Percentiles rank a stretch among this genome's conserved stretches.
Evolutionary conservation across 108 stramenopile genomes (phyloP).

Genomic region (Skeletonema costatum): DNA sequence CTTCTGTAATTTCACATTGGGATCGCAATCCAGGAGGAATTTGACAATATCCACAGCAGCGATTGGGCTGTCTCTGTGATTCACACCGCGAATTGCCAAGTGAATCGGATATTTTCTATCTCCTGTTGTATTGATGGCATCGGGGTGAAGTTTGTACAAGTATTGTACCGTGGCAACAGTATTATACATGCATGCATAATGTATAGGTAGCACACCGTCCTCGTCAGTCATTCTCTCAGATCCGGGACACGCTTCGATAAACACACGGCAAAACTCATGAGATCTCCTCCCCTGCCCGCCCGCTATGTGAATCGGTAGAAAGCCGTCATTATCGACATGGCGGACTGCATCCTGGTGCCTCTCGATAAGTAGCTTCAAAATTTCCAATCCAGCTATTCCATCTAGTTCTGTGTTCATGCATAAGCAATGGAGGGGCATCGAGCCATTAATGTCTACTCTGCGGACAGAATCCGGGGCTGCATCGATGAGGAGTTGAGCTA

Average conservation of each 20-base stretch:
- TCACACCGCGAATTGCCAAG: background rate
- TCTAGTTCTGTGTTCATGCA: too few relatives aligned
- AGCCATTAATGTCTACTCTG: background rate
- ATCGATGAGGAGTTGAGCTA: conserved; percentile 8
- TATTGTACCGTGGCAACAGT: background rate
- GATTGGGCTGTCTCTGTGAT: background rate
- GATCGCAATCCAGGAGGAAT: too few relatives aligned
- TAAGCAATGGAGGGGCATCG: background rate
- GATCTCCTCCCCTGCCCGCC: too few relatives aligned
- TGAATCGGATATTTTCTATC: background rate
- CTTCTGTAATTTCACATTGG: too few relatives aligned
- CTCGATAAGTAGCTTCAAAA: too few relatives aligned
- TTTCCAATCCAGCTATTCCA: too few relatives aligned
- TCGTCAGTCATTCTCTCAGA: background rate
- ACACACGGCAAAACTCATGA: too few relatives aligned
- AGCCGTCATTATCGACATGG: too few relatives aligned
- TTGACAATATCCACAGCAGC: too few relatives aligned
- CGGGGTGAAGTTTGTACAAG: background rate
- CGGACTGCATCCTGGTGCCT: too few relatives aligned
- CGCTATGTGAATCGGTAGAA: too few relatives aligned
- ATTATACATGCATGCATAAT: background rate
- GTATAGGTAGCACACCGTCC: background rate
- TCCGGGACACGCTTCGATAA: too few relatives aligned
- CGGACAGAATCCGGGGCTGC: background rate
- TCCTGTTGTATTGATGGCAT: background rate